Percentiles rank a stretch among this genome's conserved stretches.
Conservation (phyloP, 2,329 filamentous ascomycete species). For the Nigrospora osmanthi region DNA sequence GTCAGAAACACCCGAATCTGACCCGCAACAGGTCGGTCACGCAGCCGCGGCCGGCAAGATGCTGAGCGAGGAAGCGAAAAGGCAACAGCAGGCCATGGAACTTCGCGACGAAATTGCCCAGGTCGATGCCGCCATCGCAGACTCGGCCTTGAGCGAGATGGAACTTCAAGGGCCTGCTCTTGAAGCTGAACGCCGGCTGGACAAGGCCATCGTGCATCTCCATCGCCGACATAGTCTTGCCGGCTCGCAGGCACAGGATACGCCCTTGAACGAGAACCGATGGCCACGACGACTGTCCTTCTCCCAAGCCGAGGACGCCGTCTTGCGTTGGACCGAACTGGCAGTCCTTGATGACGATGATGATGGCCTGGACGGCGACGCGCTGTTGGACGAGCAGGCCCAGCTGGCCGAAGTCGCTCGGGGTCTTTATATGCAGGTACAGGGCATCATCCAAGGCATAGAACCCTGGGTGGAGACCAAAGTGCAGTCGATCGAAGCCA, state of each 20-base stretch:
- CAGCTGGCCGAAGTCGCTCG: conserved; percentile 44
- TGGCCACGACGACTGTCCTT: conserved; percentile 72
- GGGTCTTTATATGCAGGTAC: conserved; percentile 44
- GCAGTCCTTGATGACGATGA: conserved; percentile 30
- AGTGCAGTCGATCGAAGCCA: conserved; percentile 43
- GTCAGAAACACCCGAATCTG: not conserved
- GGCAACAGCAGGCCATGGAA: conserved; percentile 8
- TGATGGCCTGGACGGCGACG: conserved; percentile 18
- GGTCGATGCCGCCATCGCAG: conserved; percentile 46
- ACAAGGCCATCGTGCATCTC: conserved; percentile 38
- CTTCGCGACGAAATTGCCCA: conserved; percentile 20
- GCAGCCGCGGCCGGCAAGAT: conserved; percentile 8
- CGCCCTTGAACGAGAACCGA: conserved; percentile 43
- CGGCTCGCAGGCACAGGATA: conserved; percentile 19
- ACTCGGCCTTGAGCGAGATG: conserved; percentile 49
- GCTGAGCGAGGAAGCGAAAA: conserved; percentile 12
- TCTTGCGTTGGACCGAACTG: conserved; percentile 58
- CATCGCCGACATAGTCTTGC: conserved; percentile 56
- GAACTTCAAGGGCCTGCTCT: conserved; percentile 49
- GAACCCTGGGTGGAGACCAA: conserved; percentile 55
- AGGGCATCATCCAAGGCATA: conserved; percentile 41
- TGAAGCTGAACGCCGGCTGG: conserved; percentile 36
- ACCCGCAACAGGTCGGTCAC: not conserved
- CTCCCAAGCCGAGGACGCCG: conserved; percentile 65
- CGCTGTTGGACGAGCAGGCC: conserved; percentile 6